Conservation (phyloP, 768 basidiomycete genomes). For the Punctularia strigosozonata region DNA sequence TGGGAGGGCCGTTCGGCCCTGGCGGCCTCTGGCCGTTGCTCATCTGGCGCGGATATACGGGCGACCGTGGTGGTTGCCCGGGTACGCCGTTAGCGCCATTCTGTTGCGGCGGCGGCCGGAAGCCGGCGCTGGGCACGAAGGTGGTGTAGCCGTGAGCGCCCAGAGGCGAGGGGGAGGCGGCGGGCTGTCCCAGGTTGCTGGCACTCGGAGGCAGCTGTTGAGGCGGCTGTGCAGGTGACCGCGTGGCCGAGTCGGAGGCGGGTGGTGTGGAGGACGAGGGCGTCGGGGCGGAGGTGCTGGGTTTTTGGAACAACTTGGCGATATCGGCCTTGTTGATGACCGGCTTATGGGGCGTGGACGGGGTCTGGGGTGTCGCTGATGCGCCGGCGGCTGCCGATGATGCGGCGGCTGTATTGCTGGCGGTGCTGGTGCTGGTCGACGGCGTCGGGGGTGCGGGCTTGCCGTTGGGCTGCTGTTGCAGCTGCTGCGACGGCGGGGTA, state of each 20-base stretch:
- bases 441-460: constrained; percentile 37
- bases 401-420: constrained; percentile 14
- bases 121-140: constrained; percentile 5
- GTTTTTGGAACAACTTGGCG: constrained; percentile 49
- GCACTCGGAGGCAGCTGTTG: constrained; percentile 23
- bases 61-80: constrained; percentile 41
- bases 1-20: constrained; percentile 26
- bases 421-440: constrained; percentile 10
- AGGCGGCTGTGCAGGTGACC: constrained; percentile 40
- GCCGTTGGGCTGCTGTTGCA: constrained; percentile 58
- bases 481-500: constrained; percentile 26
- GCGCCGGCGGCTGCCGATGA: constrained; percentile 21
- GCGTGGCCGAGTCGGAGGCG: constrained; percentile 47
- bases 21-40: constrained; percentile 49
- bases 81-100: constrained; percentile 7
- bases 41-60: constrained; percentile 48
- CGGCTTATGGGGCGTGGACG: constrained; percentile 9
- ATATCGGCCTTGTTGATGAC: constrained; percentile 38
- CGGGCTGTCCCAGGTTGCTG: constrained; percentile 26
- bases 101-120: constrained; percentile 4
- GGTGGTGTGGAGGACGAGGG: constrained; percentile 34
- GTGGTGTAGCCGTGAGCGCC: constrained; percentile 28
- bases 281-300: constrained; percentile 15
- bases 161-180: constrained; percentile 30
- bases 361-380: constrained; percentile 15